phyloP scores from a whole-genome alignment of 2,329 filamentous ascomycete species.

The Colletotrichum sp. region DNA sequence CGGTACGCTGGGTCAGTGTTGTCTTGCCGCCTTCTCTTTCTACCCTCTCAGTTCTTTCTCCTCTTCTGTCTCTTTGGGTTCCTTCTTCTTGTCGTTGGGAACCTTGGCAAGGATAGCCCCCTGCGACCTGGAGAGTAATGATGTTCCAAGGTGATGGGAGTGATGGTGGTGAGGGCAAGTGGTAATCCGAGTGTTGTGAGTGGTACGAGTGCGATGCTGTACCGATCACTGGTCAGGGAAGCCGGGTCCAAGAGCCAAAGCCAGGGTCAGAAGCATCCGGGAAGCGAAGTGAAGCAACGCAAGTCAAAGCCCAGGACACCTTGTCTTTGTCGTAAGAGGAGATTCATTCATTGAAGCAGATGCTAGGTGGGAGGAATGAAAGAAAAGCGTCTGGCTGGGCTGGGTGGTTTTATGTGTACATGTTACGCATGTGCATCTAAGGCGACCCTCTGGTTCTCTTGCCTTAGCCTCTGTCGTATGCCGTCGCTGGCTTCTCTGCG shows the following conservation, averaged over 20 bases:
- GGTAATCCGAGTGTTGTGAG: not conserved
- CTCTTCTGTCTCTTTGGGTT: not conserved
- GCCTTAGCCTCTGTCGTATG: conserved; percentile 12
- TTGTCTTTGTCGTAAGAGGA: conserved; percentile 7
- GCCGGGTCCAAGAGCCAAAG: not conserved
- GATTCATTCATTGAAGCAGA: conserved; percentile 9
- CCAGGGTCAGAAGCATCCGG: not conserved
- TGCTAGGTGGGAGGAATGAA: conserved; percentile 13
- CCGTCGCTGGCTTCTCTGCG: conserved; percentile 20
- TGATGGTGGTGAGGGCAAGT: not conserved
- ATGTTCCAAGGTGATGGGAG: not conserved
- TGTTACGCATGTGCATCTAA: conserved; percentile 17
- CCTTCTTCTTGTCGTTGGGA: not conserved
- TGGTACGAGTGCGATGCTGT: not conserved
- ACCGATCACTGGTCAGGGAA: conserved; percentile 1
- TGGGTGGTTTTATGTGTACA: conserved; percentile 21
- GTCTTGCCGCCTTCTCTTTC: not conserved
- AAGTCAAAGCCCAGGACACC: conserved; percentile 6
- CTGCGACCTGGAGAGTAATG: not conserved
- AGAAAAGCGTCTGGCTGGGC: conserved; percentile 17
- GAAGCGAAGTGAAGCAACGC: not conserved
- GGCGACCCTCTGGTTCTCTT: not conserved
- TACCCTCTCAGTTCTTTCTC: not conserved
- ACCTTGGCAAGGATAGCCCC: not conserved
- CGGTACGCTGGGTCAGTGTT: not conserved